These are phyloP conservation scores for Lathyrus sativus DNA, from an alignment of 306 rosid genomes.

Conservation along the genomic window DNA sequence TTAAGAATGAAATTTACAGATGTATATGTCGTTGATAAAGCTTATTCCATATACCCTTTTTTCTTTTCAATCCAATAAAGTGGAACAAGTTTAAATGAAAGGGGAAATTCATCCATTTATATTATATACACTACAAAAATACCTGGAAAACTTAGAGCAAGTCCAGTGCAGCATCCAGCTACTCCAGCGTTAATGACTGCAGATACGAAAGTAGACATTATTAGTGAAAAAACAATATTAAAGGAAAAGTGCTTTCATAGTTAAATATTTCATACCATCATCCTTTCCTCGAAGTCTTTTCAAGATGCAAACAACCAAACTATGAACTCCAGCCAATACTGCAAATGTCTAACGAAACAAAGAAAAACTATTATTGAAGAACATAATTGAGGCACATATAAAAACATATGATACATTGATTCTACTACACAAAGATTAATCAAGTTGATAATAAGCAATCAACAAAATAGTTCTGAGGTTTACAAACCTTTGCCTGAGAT, in stretches of 20 bases:
- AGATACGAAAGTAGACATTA: constrained; percentile 33
- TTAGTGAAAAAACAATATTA: constrained; percentile 7
- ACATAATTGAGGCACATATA: neutral
- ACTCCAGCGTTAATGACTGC: constrained; percentile 94
- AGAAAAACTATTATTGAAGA: neutral
- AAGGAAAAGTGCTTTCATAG: constrained; percentile 15
- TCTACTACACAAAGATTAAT: neutral
- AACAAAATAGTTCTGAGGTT: constrained; percentile 29
- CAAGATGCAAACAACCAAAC: constrained; percentile 93
- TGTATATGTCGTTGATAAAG: neutral
- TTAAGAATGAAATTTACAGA: constrained; percentile 25
- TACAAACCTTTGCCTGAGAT: constrained; percentile 78
- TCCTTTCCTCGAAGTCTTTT: constrained; percentile 93
- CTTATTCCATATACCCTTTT: constrained; percentile 12
- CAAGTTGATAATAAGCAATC: constrained; percentile 2
- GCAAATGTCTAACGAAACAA: constrained; percentile 75
- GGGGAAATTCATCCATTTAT: neutral
- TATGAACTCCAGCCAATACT: constrained; percentile 96
- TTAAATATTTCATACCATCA: constrained; percentile 59
- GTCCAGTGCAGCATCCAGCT: constrained; percentile 99
- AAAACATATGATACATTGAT: neutral
- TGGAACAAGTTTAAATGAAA: constrained; percentile 10
- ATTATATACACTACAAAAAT: neutral
- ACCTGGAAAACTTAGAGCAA: constrained; percentile 97
- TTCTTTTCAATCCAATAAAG: constrained; percentile 5